A percentile compares a stretch with the other conserved stretches of the same genome.
Evolutionary conservation across 176 grass and related monocot species (phyloP).

Genomic region (Lolium perenne): DNA sequence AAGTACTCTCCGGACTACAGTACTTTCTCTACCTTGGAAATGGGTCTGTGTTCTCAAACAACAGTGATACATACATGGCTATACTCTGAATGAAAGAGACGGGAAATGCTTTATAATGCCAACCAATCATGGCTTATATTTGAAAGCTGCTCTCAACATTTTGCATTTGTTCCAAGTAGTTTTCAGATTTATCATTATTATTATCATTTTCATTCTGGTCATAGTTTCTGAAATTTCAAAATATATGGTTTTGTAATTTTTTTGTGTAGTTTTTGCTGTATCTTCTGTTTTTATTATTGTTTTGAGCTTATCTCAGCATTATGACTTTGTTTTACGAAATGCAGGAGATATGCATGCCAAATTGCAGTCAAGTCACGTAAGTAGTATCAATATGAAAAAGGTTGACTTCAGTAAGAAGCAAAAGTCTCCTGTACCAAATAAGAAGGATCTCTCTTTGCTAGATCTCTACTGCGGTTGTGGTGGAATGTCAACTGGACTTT

Average conservation of each 20-base stretch:
- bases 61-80: neutral
- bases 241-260: slow-evolving; percentile 20
- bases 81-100: slow-evolving; percentile 17
- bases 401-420: slow-evolving; percentile 46
- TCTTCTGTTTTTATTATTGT: slow-evolving; percentile 34
- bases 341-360: slow-evolving; percentile 46
- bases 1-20: slow-evolving; percentile 85
- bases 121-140: slow-evolving; percentile 24
- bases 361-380: slow-evolving; percentile 35
- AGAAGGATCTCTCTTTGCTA: slow-evolving; percentile 73
- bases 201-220: slow-evolving; percentile 8
- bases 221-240: slow-evolving; percentile 6
- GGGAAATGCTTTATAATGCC: neutral
- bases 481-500: slow-evolving; percentile 98
- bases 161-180: slow-evolving; percentile 31
- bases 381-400: slow-evolving; percentile 45
- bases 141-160: slow-evolving; percentile 12
- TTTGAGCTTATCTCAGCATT: slow-evolving; percentile 14
- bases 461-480: slow-evolving; percentile 93
- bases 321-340: slow-evolving; percentile 45
- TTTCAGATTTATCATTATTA: slow-evolving; percentile 22
- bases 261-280: slow-evolving; percentile 28
- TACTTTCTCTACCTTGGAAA: slow-evolving; percentile 73
- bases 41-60: slow-evolving; percentile 50
- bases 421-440: slow-evolving; percentile 39